Evolutionary conservation across 306 rosid genomes (phyloP), one percentile per base, ranked within the genome.

Genomic region (Abrus pulchellus): DNA sequence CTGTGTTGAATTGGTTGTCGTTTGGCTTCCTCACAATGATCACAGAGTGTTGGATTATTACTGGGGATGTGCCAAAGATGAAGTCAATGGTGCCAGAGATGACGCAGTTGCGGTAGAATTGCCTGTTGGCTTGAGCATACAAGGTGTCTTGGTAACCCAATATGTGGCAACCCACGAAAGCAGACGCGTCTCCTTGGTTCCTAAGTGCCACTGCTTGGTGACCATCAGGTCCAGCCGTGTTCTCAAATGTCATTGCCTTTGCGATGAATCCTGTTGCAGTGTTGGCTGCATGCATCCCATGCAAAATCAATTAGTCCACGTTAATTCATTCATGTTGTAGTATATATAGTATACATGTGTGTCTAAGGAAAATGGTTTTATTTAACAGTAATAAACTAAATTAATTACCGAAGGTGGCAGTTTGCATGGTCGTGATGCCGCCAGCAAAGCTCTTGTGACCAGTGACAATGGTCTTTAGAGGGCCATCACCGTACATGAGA

Each of bases 191-290:
- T 34, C 89, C 86, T 2, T 72, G 88, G 32, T 86, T 87, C 4
- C 91, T 77, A 0, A 93, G 83, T 1, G 98, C 94, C 29, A 93
- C 98, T 0, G 94, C 94, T 64, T 90, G 98, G 68, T 88, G 90
- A 5, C 88, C 92, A 1, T 32, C 43, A 0, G 97, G 69, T 1
- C 98, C 98, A 0, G 98, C 98, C 0, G 90, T 90, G 94, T 93
- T 93, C 27, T 43, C 62, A 71, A 93, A 86, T 68, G 85, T 88
- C 87, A 93, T 90, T 2, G 75, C 48, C 85, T 86, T 86, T 34
- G 68, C 86, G 0, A 91, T 68, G 86, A 93, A 93, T 2, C 91
- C 86, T 0, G 2, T 0, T n/a, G 90, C 97, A 0, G 60, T 1
- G 5, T 75, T 75, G 77, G 82, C 20, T 20, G 20, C 20, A 20